Percentiles rank a stretch among this genome's conserved stretches.
Evolutionary conservation across 805 yeast genomes (phyloP).

Genomic region (Torulaspora maleeae): DNA sequence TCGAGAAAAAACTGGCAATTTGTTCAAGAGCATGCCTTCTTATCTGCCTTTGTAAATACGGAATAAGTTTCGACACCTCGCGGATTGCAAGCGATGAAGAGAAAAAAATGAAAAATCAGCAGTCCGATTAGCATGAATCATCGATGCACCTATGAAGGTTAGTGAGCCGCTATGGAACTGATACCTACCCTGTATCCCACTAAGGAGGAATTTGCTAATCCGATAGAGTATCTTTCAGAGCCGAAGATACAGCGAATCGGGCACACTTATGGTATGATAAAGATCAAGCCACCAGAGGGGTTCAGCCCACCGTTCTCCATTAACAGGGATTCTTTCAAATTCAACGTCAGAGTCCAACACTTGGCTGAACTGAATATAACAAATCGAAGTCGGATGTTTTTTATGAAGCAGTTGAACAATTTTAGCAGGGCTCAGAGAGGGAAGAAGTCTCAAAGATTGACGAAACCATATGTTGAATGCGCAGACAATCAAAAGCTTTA

Average conservation of each 20-base stretch:
- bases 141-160: not conserved
- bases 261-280: constrained; percentile 63
- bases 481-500: constrained; percentile 20
- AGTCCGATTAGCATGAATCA: not conserved
- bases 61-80: not conserved
- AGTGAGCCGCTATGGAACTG: constrained; percentile 16
- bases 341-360: constrained; percentile 65
- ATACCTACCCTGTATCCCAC: constrained; percentile 57
- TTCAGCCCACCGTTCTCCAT: constrained; percentile 53
- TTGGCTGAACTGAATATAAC: constrained; percentile 58
- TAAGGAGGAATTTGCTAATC: constrained; percentile 54
- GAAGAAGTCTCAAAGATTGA: constrained; percentile 8
- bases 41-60: not conserved
- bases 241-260: constrained; percentile 45
- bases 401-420: constrained; percentile 56
- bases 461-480: constrained; percentile 11
- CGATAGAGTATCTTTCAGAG: constrained; percentile 59
- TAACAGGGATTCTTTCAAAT: constrained; percentile 48
- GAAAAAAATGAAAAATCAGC: constrained; percentile 4
- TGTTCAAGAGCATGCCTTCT: not conserved
- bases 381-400: constrained; percentile 59
- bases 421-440: constrained; percentile 37
- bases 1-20: not conserved
- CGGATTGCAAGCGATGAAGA: constrained; percentile 1
- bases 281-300: constrained; percentile 56